These are phyloP conservation scores for Aureobasidium sp. DNA, from an alignment of 2,329 filamentous ascomycete genomes.

Conservation along the genomic window DNA sequence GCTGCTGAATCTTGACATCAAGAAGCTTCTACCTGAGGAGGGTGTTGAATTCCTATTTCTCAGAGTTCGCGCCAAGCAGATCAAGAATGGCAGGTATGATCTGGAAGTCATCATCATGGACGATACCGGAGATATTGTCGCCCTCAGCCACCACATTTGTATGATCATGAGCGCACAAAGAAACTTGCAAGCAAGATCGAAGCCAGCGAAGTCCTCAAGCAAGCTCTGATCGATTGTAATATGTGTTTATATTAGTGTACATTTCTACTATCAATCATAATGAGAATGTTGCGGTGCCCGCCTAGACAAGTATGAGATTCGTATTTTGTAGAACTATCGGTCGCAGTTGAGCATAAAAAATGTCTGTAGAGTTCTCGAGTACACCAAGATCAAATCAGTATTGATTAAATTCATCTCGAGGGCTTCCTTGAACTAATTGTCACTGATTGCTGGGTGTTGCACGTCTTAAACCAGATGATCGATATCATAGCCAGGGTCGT, in stretches of 20 bases:
- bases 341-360: no score
- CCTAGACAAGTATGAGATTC: no score
- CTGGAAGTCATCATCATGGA: slow-evolving; percentile 64
- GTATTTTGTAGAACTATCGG: no score
- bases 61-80: slow-evolving; percentile 56
- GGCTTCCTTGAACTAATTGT: no score
- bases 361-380: no score
- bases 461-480: no score
- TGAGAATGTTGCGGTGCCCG: background rate
- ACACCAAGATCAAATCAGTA: no score
- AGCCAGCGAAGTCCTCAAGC: slow-evolving; percentile 17
- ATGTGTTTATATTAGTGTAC: background rate
- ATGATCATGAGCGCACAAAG: slow-evolving; percentile 57
- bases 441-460: no score
- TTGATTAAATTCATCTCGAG: no score
- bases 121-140: slow-evolving; percentile 56
- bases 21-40: slow-evolving; percentile 59
- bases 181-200: slow-evolving; percentile 48
- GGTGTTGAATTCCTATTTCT: slow-evolving; percentile 68
- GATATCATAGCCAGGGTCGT: no score
- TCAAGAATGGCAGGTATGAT: slow-evolving; percentile 67
- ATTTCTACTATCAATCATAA: background rate
- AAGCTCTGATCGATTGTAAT: slow-evolving; percentile 8
- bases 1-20: slow-evolving; percentile 67
- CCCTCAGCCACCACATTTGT: slow-evolving; percentile 60